A percentile compares a stretch with the other conserved stretches of the same genome.
These are phyloP conservation scores for Globisporangium uncinulatum DNA, from an alignment of 352 stramenopile genomes.

Conservation along the genomic window DNA sequence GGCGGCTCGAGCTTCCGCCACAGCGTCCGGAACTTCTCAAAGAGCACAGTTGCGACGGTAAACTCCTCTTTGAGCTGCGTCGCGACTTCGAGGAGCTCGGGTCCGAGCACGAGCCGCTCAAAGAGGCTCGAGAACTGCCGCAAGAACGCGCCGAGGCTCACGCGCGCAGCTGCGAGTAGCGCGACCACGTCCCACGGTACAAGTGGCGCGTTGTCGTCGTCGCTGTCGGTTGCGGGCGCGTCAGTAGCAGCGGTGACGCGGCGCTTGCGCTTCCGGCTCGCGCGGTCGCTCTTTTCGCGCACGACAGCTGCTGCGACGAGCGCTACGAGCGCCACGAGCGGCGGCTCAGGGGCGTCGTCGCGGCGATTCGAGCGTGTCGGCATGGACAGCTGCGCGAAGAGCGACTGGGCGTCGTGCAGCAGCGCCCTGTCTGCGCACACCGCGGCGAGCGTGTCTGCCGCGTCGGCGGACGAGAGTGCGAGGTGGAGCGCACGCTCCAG, in stretches of 20 bases:
- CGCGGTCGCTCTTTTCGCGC: conserved; percentile 21
- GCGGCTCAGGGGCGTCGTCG: conserved; percentile 1
- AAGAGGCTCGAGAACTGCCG: conserved; percentile 74
- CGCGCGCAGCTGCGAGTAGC: conserved; percentile 40
- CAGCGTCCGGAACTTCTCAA: conserved; percentile 69
- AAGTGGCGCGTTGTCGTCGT: not conserved
- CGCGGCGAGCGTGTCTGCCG: not conserved
- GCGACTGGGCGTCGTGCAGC: conserved; percentile 23
- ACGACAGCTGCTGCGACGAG: conserved; percentile 38
- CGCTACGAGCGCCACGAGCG: conserved; percentile 39
- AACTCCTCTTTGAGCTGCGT: conserved; percentile 81
- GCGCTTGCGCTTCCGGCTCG: not conserved
- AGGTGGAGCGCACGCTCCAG: conserved; percentile 5
- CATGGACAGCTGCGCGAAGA: conserved; percentile 32
- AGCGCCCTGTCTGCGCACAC: conserved; percentile 16
- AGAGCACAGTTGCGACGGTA: conserved; percentile 62
- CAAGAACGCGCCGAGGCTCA: conserved; percentile 61
- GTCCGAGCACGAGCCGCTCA: conserved; percentile 67
- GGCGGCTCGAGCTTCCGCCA: conserved; percentile 36
- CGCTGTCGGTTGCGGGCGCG: not conserved
- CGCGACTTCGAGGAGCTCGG: conserved; percentile 59
- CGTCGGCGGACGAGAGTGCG: not conserved
- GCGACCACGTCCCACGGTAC: conserved; percentile 24
- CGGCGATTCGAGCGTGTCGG: conserved; percentile 2
- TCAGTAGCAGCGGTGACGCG: not conserved